Evolutionary conservation across 2,329 filamentous ascomycete species (phyloP).

Genomic region (Xylogone sp.): DNA sequence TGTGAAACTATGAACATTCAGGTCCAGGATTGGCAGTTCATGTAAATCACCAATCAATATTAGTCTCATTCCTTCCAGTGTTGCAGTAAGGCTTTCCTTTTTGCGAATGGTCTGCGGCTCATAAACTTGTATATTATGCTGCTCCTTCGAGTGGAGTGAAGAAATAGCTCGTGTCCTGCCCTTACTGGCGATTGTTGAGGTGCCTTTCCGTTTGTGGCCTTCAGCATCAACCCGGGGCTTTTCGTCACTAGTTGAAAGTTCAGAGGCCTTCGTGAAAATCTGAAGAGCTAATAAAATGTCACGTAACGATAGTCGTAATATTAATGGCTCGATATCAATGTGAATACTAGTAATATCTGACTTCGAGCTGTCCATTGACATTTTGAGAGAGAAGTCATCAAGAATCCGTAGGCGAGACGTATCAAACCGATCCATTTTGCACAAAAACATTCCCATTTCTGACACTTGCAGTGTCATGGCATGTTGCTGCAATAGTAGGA

Average conservation of each 20-base stretch:
- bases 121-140: not conserved
- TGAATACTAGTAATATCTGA: conserved; percentile 71
- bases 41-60: conserved; percentile 95
- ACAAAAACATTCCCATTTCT: conserved; percentile 96
- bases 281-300: conserved; percentile 94
- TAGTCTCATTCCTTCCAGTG: conserved; percentile 82
- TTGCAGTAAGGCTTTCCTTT: conserved; percentile 78
- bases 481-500: conserved; percentile 90
- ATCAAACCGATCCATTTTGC: conserved; percentile 97
- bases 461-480: conserved; percentile 90
- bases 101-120: conserved; percentile 45
- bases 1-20: conserved; percentile 87
- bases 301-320: conserved; percentile 83
- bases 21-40: conserved; percentile 89
- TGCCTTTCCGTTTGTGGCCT: not conserved
- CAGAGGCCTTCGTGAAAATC: conserved; percentile 85
- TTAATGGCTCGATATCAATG: conserved; percentile 84
- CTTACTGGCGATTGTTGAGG: not conserved
- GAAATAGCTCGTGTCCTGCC: not conserved
- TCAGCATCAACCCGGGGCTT: not conserved
- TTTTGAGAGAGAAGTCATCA: conserved; percentile 90
- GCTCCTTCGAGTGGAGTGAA: not conserved
- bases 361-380: conserved; percentile 74
- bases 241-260: conserved; percentile 67
- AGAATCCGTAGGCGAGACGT: conserved; percentile 85